Conservation (phyloP, 345 rosid species). For the Garcia nutans region DNA sequence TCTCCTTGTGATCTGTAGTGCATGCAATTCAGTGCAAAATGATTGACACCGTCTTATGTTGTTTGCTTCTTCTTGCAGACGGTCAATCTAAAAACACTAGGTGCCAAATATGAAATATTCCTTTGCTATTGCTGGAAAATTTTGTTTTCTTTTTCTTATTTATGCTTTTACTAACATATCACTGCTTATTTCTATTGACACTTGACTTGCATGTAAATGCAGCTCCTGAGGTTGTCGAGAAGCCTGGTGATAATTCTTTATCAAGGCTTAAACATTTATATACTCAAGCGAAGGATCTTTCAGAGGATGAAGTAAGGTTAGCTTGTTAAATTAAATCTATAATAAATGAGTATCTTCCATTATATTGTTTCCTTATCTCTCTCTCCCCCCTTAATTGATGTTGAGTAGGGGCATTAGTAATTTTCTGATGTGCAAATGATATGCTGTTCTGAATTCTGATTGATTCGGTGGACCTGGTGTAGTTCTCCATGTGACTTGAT, state of each 20-base stretch:
- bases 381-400: neutral
- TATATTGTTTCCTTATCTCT: neutral
- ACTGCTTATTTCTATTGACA: conserved; percentile 12
- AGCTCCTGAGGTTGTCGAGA: conserved; percentile 95
- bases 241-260: conserved; percentile 76
- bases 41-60: no score
- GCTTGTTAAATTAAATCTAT: conserved; percentile 12
- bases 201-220: conserved; percentile 33
- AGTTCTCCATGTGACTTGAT: neutral
- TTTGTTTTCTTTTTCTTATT: conserved; percentile 5
- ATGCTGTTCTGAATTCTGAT: no score
- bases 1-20: no score
- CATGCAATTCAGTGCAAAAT: neutral
- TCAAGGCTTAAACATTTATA: conserved; percentile 57
- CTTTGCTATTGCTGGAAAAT: neutral
- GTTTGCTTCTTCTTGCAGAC: neutral
- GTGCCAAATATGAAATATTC: neutral
- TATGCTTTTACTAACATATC: neutral
- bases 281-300: conserved; percentile 76
- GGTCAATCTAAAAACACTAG: neutral
- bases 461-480: no score
- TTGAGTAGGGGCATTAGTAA: neutral
- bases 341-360: neutral
- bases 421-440: neutral
- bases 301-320: conserved; percentile 80